phyloP scores from a whole-genome alignment of 176 grass and related monocot genomes.

The Coix lacrymajobi region DNA sequence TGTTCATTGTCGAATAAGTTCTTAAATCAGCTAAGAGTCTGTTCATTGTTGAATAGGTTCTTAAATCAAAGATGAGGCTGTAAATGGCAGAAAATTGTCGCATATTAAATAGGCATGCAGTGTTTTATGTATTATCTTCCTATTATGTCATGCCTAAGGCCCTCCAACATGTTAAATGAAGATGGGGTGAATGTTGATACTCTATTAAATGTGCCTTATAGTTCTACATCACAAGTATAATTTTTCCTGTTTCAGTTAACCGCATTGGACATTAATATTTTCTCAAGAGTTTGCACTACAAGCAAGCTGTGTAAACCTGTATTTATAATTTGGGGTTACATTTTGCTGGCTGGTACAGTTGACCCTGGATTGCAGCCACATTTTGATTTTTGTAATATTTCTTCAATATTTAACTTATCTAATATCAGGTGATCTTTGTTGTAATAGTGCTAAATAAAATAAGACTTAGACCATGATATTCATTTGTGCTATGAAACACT shows the following conservation, averaged over 20 bases:
- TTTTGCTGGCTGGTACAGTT: background rate
- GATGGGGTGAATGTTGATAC: background rate
- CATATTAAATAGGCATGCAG: conserved; percentile 16
- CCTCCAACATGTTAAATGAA: background rate
- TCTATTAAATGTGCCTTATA: background rate
- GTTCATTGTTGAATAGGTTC: background rate
- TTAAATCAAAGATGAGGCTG: background rate
- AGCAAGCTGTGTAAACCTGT: background rate
- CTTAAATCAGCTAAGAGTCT: background rate
- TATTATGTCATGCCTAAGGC: background rate
- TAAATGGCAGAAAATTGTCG: background rate
- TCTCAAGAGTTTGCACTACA: background rate
- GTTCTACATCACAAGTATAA: background rate
- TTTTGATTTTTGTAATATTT: conserved; percentile 9
- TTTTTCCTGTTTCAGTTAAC: background rate
- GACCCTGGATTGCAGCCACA: background rate
- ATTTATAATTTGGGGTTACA: background rate
- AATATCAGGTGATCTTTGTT: background rate
- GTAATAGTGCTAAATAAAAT: conserved; percentile 5
- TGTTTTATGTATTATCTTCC: background rate
- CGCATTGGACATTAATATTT: background rate
- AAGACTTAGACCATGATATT: background rate
- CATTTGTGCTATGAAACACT: background rate
- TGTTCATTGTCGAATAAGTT: background rate
- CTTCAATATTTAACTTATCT: background rate